Base-by-base conservation (phyloP, 2,329 filamentous ascomycete genomes). In the Triangularia setosa region DNA sequence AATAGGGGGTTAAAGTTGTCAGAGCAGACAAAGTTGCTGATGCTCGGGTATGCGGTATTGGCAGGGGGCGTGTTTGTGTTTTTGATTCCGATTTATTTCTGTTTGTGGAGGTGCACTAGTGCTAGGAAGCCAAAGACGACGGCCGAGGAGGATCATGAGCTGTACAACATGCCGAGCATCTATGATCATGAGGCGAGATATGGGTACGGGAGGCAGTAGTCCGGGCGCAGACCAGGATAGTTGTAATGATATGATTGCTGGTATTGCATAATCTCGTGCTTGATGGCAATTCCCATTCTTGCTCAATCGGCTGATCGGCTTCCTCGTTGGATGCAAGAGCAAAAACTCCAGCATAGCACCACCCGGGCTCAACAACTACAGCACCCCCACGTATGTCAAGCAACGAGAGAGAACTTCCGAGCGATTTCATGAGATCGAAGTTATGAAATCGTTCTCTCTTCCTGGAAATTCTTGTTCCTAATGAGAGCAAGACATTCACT, bases 1-100 rank as follows among this genome's bases (percentile, higher is more conserved):
- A 59, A 28, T 54, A 72, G 71, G 48, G 71, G 71, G 9, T 53
- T 73, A 55, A 66, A 71, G 40, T 25, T 71, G n/a, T 67, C 71
- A 2, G 65, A 68, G 21, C 65, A 67, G 9, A 65, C 27, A 3
- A 28, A 27, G 18, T 33, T 64, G 18, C 57, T 72, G 59, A 64
- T 72, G 16, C 62, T 73, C 16, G 71, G 64, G 24, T 73, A 71
- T 56, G 58, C 66, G 9, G 69, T 70, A 2, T 28, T 73, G 25
- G 67, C 68, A 0, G 66, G 63, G 2, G 71, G 64, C 4, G 55
- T 69, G 7, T 11, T 71, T 11, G 24, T 71, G 35, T 44, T 72
- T 12, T 53, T 70, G 30, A 52, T 67, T 16, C 66, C 69, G 1
- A 59, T 72, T 25, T 67, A 69, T 40, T 69, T 68, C 24, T 68